Conservation (phyloP, 2,329 filamentous ascomycete species). For the Hypoxylon sp. region DNA sequence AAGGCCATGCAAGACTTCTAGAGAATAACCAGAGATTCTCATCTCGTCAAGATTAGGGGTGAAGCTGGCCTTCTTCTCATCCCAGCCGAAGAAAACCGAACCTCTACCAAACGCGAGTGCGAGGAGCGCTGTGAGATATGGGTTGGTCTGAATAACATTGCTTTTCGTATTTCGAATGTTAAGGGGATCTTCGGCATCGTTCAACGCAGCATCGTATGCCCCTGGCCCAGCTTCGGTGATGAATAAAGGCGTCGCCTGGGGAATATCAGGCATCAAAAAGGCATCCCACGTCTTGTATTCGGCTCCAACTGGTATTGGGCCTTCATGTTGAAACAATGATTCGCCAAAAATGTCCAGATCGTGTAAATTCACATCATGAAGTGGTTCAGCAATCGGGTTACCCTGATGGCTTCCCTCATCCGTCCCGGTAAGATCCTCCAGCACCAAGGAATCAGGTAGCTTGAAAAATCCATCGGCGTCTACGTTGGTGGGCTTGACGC, state of each 20-base stretch:
- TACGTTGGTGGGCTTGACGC: constrained; percentile 27
- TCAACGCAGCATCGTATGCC: constrained; percentile 74
- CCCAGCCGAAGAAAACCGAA: constrained; percentile 77
- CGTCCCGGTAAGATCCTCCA: constrained; percentile 23
- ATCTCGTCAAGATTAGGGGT: constrained; percentile 59
- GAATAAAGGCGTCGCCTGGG: constrained; percentile 62
- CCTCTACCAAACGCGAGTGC: constrained; percentile 77
- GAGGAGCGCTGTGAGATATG: constrained; percentile 70
- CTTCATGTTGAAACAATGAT: constrained; percentile 62
- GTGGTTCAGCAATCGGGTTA: constrained; percentile 31
- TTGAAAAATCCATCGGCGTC: constrained; percentile 58
- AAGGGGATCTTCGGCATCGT: constrained; percentile 57
- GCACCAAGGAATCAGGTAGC: constrained; percentile 52
- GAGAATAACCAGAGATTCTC: constrained; percentile 69
- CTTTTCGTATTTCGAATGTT: constrained; percentile 55
- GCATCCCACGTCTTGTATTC: constrained; percentile 76
- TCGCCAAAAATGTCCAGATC: constrained; percentile 54
- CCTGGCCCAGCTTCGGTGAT: constrained; percentile 76
- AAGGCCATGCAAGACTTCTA: constrained; percentile 61
- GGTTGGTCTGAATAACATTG: constrained; percentile 60
- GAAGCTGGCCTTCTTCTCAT: constrained; percentile 66
- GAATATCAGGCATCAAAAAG: constrained; percentile 64
- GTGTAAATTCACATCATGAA: constrained; percentile 44
- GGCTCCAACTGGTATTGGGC: constrained; percentile 50
- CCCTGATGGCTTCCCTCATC: constrained; percentile 21